Base-by-base conservation (phyloP, 495 filamentous ascomycete species). In the Penicillium bovifimosum region DNA sequence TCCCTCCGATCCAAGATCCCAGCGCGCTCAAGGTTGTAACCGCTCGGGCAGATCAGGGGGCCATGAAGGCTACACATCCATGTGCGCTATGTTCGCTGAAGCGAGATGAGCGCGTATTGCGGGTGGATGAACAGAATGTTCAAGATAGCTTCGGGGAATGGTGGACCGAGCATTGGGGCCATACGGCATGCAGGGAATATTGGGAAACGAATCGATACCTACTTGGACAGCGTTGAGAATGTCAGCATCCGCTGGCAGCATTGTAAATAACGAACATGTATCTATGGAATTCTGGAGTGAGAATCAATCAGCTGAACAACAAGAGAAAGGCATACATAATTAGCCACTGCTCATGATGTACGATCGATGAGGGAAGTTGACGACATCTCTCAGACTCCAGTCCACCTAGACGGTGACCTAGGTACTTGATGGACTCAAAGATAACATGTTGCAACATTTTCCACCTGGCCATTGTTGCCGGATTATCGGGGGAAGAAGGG, bases 61-160 rank as follows among this genome's bases (percentile, higher is more conserved):
- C 78, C 10, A 63, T 86, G 8, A 87, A 82, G 42, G 88, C 87
- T 7, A 74, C 83, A 0, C 84, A 86, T 65, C 77, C 81, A n/a
- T 98, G 93, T 70, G 81, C 88, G 45, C 76, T 98, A 18, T 98
- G 93, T 71, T 90, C 90, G 2, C 70, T 97, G 55, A 91, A 84
- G 69, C 73, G 91, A 58, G 87, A 95, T 39, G 93, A 98, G 72
- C 76, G 91, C 32, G 72, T 96, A 16, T 64, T 74, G 2, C 83
- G 79, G 56, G 74, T 95, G 27, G 91, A 96, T 66, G 74, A 84
- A 34, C 55, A 44, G 26, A 74, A 82, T 48, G 85, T 95, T 16
- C 81, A 89, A 55, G 93, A 96, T 71, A 90, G 84, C 66, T 91
- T 95, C 73, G 89, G 88, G 34, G 91, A 96, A 69, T 96, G 90